A percentile compares a stretch with the other conserved stretches of the same genome.
Conservation (phyloP, 2,329 filamentous ascomycete species). For the Neonectria neomacrospora region DNA sequence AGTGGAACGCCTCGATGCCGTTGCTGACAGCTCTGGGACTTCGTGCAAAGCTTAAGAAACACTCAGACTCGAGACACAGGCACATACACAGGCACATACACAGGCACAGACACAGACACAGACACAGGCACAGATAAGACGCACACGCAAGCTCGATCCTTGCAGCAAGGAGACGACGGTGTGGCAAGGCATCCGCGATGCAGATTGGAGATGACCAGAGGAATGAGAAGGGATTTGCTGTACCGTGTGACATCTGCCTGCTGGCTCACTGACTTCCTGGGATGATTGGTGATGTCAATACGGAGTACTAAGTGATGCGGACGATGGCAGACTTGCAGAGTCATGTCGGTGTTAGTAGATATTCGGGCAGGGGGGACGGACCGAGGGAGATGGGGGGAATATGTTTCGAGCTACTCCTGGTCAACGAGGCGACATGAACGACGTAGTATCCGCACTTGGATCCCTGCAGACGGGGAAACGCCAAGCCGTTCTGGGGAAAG, state of each 20-base stretch:
- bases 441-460: background rate
- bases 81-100: background rate
- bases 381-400: background rate
- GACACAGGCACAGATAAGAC: no score
- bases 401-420: background rate
- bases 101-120: background rate
- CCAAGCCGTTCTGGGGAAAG: constrained; percentile 1
- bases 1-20: constrained; percentile 2
- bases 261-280: background rate
- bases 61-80: no score
- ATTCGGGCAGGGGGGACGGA: background rate
- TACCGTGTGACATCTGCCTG: background rate
- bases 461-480: background rate
- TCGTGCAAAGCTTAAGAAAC: no score
- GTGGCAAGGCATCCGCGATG: background rate
- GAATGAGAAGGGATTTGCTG: background rate
- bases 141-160: background rate
- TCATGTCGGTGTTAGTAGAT: background rate
- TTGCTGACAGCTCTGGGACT: background rate
- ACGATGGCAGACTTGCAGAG: background rate
- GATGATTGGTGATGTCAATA: background rate
- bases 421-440: background rate
- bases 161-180: background rate
- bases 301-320: background rate
- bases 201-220: no score